Base-by-base conservation (phyloP, 2,329 filamentous ascomycete species). In the Colletotrichum liriopes region DNA sequence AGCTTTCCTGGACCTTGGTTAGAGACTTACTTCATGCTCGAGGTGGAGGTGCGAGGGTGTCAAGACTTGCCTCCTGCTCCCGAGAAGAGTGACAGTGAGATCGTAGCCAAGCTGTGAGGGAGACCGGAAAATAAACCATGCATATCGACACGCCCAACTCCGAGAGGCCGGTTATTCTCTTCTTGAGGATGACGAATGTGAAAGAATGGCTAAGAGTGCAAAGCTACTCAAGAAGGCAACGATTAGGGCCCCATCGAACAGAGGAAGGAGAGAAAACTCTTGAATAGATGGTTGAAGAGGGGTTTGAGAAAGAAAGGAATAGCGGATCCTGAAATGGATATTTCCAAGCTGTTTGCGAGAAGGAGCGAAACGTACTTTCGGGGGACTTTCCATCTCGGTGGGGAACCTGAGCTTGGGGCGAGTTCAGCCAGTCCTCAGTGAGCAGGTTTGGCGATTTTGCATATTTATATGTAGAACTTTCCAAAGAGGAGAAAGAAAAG, bases 251-350 rank as follows among this genome's bases (percentile, higher is more conserved):
- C 41, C 12, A 18, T 18, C 16, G 41, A 43, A 14, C 16, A 43
- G 6, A 43, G 41, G 12, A 43, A 43, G 41, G 41, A 16, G 2
- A 18, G 12, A 43, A 43, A n/a, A 47, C 20, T n/a, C 18, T 7
- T n/a, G 16, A 2, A 45, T 9, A 47, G 18, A n/a, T 11, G 9
- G 18, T 2, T 47, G 43, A 47, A n/a, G 43, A 11, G 7, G 2
- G 3, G 6, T n/a, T 47, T 9, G 3, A n/a, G 43, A 45, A 45
- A 2, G 7, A n/a, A 20, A n/a, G n/a, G 43, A n/a, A 3, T 18
- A 20, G 1, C 8, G 3, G 5, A 45, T 45, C 1, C 6, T 2
- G 1, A 18, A 18, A 1, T 2, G 7, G 16, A 45, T 16, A 18
- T 8, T 45, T 43, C 18, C 20, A 20, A 9, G 2, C 7, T n/a